These are phyloP conservation scores for Tolypocladium amazonense DNA, from an alignment of 2,329 filamentous ascomycete species.

Conservation along the genomic window DNA sequence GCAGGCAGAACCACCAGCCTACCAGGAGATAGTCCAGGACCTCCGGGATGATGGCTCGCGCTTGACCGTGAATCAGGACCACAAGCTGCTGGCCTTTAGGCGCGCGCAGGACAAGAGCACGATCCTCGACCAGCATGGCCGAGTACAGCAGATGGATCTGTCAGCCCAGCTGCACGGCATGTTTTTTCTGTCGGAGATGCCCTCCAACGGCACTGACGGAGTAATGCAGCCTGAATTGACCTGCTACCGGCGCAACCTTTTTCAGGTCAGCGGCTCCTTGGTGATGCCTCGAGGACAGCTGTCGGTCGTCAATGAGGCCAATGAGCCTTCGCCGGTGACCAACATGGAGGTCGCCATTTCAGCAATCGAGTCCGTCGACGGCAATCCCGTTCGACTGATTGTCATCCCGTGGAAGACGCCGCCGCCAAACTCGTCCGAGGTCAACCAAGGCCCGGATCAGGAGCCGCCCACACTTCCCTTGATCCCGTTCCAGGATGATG, in stretches of 20 bases:
- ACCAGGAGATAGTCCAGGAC: slow-evolving; percentile 52
- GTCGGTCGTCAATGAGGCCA: slow-evolving; percentile 73
- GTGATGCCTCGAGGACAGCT: slow-evolving; percentile 69
- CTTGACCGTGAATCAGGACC: slow-evolving; percentile 47
- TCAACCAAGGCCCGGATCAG: slow-evolving; percentile 59
- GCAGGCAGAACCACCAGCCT: slow-evolving; percentile 42
- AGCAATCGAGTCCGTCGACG: slow-evolving; percentile 89
- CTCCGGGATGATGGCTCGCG: slow-evolving; percentile 48
- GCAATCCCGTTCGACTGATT: slow-evolving; percentile 84
- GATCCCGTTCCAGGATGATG: slow-evolving; percentile 53
- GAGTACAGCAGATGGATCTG: slow-evolving; percentile 50
- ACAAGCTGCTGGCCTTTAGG: slow-evolving; percentile 50
- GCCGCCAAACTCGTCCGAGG: slow-evolving; percentile 63
- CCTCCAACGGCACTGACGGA: slow-evolving; percentile 49
- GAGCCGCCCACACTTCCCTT: slow-evolving; percentile 78
- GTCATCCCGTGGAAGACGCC: slow-evolving; percentile 98
- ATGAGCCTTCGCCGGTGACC: slow-evolving; percentile 72
- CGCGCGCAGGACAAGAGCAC: slow-evolving; percentile 48
- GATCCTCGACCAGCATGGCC: slow-evolving; percentile 47
- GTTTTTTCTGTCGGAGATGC: slow-evolving; percentile 80
- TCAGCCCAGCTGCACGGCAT: slow-evolving; percentile 74
- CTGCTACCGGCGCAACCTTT: slow-evolving; percentile 90
- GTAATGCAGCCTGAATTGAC: slow-evolving; percentile 71
- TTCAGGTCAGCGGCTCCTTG: slow-evolving; percentile 87
- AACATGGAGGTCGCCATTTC: slow-evolving; percentile 81